Base-by-base conservation (phyloP, 2,329 filamentous ascomycete species). In the Passalora sequoiae region DNA sequence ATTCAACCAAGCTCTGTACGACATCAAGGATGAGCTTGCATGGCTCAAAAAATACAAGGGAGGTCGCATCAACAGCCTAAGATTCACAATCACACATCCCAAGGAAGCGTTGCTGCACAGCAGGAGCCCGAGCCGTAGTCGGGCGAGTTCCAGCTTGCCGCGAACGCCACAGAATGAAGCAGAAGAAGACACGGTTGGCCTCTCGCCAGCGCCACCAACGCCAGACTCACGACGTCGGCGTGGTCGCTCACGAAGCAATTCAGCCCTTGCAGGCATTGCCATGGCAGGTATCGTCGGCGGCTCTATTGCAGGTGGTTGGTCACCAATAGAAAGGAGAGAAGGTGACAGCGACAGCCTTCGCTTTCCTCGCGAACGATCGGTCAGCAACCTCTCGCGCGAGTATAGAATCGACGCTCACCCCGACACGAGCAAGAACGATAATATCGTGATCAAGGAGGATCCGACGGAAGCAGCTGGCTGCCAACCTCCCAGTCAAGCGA, bases 211-310 rank as follows among this genome's bases (percentile, higher is more conserved):
- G 61, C 56, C 75, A 56, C 51, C 71, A 58, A 63, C 74, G 53
- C 59, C 75, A 61, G 57, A 84, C 71, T 38, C 80, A 72, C 4
- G 78, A 13, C 78, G 43, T 71, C 62, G 62, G 28, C 66, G 84
- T 38, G 77, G 73, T 43, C 77, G 84, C 39, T 85, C 83, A 38
- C 74, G 81, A 53, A 86, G 82, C 31, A 83, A 78, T 60, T 88
- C 84, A 20, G 83, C 83, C 1, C 73, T 89, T 8, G 84, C 84
- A 2, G 81, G 84, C 1, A 81, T 82, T 6, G 84, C 88, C 48
- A 89, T 89, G 85, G 83, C 85, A n/a, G 86, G 86, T 48, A 83
- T 89, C 45, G 79, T 89, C 38, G 86, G 84, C 6, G 85, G 84
- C 31, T 83, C 82, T 58, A 78, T 89, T 24, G 84, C 81, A 10